Evolutionary conservation across 139 green algal species (phyloP).

Genomic region (Picochlorum costavermella): DNA sequence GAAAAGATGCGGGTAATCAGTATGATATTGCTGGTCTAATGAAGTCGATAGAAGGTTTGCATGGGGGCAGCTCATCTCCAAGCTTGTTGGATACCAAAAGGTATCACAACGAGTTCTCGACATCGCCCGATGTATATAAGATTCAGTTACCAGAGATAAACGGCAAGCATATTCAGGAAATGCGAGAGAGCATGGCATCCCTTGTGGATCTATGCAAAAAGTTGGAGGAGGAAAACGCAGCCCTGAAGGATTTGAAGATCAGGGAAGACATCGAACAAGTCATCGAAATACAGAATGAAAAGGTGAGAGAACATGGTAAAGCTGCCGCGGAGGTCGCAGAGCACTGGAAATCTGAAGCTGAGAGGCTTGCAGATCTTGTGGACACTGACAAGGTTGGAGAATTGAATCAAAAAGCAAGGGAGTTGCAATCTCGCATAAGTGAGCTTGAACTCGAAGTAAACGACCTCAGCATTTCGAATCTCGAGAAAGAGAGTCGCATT

Average conservation of each 20-base stretch:
- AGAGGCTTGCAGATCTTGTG: background rate
- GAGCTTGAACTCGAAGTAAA: background rate
- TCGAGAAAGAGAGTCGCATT: background rate
- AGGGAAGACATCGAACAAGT: constrained; percentile 21
- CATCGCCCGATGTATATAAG: background rate
- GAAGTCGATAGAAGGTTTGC: too few species aligned
- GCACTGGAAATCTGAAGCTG: constrained; percentile 21
- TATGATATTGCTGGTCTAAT: too few species aligned
- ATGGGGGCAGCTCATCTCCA: too few species aligned
- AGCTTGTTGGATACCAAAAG: too few species aligned
- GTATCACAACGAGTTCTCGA: background rate
- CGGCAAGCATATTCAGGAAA: constrained; percentile 4
- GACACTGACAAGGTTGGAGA: constrained; percentile 4
- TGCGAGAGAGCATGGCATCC: background rate
- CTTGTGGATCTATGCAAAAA: background rate
- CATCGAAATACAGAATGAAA: constrained; percentile 22
- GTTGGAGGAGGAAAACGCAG: constrained; percentile 20
- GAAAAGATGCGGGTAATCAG: too few species aligned
- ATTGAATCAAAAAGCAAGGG: background rate
- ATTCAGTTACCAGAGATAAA: background rate
- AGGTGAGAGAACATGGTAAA: constrained; percentile 19
- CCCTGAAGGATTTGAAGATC: constrained; percentile 24
- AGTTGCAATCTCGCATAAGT: background rate
- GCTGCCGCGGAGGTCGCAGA: constrained; percentile 16
- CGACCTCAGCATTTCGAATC: background rate